Conservation (phyloP, 345 rosid species). For the Cochlearia excelsa region DNA sequence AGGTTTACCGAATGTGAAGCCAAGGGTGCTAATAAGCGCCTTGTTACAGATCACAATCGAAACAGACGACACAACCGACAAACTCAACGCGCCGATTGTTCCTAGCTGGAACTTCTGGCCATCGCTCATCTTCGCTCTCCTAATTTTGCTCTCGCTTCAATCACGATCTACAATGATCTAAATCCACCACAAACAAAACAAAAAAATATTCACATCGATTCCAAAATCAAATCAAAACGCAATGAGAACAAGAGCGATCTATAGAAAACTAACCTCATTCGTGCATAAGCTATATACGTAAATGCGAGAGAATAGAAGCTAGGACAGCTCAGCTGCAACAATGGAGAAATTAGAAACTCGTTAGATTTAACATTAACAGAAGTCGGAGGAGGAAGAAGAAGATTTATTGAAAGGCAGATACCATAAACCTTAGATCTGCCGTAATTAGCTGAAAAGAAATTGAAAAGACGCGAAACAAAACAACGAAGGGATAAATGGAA, state of each 20-base stretch:
- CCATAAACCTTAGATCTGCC: too few relatives aligned
- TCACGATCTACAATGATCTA: slow-evolving; percentile 40
- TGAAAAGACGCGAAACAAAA: too few relatives aligned
- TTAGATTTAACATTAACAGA: too few relatives aligned
- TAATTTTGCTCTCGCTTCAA: slow-evolving; percentile 25
- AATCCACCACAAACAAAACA: neutral
- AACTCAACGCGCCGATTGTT: slow-evolving; percentile 70
- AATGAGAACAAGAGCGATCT: slow-evolving; percentile 20
- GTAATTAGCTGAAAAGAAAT: too few relatives aligned
- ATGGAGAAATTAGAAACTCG: neutral
- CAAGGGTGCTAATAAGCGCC: slow-evolving; percentile 79
- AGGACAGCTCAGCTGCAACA: slow-evolving; percentile 12
- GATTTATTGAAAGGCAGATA: too few relatives aligned
- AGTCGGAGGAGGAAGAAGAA: too few relatives aligned
- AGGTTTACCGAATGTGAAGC: slow-evolving; percentile 68
- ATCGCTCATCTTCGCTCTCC: slow-evolving; percentile 53
- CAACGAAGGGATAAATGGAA: too few relatives aligned
- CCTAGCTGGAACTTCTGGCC: slow-evolving; percentile 76
- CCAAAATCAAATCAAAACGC: neutral
- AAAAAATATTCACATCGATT: neutral
- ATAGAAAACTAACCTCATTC: slow-evolving; percentile 17
- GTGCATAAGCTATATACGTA: neutral
- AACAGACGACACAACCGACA: slow-evolving; percentile 85
- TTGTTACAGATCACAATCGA: slow-evolving; percentile 35
- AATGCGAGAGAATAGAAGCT: slow-evolving; percentile 1